Percentiles rank a stretch among this genome's conserved stretches.
These are phyloP conservation scores for Stephania yunnanensis DNA, from an alignment of 164 flowering plant species.

Conservation along the genomic window DNA sequence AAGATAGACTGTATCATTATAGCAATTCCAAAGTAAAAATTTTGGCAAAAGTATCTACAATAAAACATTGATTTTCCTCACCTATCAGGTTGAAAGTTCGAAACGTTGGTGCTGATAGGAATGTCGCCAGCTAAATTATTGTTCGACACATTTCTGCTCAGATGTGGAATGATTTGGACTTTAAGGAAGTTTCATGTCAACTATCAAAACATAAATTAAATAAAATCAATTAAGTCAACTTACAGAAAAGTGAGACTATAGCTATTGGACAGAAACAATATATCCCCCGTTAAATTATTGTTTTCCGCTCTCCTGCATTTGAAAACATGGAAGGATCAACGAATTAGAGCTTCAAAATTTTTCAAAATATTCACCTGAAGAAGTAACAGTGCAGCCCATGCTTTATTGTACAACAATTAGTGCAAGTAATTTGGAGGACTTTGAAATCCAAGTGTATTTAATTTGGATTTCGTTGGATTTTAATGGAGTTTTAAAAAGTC, in stretches of 20 bases:
- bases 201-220: too few species aligned
- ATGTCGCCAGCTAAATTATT: slow-evolving; percentile 72
- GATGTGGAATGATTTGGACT: background rate
- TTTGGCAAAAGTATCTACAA: background rate
- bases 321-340: background rate
- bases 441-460: too few species aligned
- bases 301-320: slow-evolving; percentile 56
- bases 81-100: slow-evolving; percentile 80
- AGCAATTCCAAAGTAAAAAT: background rate
- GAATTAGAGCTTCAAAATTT: too few species aligned
- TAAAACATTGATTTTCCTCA: slow-evolving; percentile 10
- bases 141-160: slow-evolving; percentile 77
- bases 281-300: slow-evolving; percentile 69
- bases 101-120: slow-evolving; percentile 74
- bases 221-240: slow-evolving; percentile 18
- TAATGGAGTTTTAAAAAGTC: too few species aligned
- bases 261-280: slow-evolving; percentile 48
- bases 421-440: background rate
- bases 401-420: background rate
- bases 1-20: background rate
- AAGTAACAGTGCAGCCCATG: background rate
- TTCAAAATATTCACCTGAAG: background rate
- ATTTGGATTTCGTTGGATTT: too few species aligned
- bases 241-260: slow-evolving; percentile 65
- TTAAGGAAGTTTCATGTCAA: background rate